Evolutionary conservation across 2,329 filamentous ascomycete species (phyloP).

Genomic region (Verticillium nubilum): DNA sequence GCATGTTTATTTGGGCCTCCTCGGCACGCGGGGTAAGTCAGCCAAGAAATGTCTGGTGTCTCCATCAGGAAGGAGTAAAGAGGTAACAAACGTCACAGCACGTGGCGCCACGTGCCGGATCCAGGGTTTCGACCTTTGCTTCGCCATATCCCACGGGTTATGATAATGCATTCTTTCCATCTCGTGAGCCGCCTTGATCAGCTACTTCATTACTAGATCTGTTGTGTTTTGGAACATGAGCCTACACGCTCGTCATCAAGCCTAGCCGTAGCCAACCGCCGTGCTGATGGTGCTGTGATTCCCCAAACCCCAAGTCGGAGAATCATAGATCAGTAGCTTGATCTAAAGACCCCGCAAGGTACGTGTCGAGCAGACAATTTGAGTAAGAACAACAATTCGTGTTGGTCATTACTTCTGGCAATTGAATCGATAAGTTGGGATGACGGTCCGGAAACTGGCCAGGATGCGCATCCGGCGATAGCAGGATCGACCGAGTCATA

Average conservation of each 20-base stretch:
- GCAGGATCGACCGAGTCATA: neutral
- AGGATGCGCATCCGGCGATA: neutral
- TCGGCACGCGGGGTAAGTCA: conserved; percentile 1
- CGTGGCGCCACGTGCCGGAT: neutral
- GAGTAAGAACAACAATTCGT: neutral
- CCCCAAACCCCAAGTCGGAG: too few species aligned
- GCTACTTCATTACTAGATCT: too few species aligned
- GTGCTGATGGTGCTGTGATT: too few species aligned
- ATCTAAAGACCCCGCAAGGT: neutral
- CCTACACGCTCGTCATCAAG: too few species aligned
- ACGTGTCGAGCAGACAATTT: too few species aligned
- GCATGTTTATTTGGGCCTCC: neutral
- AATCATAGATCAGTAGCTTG: too few species aligned
- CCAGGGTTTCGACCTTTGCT: neutral
- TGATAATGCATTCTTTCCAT: too few species aligned
- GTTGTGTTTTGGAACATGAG: too few species aligned
- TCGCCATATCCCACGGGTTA: too few species aligned
- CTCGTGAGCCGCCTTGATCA: too few species aligned
- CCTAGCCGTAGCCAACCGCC: too few species aligned
- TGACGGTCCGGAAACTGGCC: neutral
- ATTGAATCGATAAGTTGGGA: neutral
- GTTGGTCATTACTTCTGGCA: neutral
- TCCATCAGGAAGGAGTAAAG: neutral
- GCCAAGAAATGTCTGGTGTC: neutral
- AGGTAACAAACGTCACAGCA: neutral